phyloP scores from a whole-genome alignment of 1,139 yeast species.

The Blastobotrys buckinghamii region DNA sequence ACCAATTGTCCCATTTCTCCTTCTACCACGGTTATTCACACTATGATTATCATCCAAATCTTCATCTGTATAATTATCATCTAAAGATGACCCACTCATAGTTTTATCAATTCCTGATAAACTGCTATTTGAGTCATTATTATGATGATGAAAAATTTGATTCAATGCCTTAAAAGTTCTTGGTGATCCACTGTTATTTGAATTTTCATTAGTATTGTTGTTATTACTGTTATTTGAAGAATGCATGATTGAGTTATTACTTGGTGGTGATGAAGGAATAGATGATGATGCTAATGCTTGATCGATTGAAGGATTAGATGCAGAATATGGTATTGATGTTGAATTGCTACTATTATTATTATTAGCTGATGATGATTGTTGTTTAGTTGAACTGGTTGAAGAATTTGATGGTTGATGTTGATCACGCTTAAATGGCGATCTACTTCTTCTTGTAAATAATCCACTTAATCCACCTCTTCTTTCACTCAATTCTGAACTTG shows the following conservation, averaged over 20 bases:
- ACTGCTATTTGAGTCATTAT: slow-evolving; percentile 24
- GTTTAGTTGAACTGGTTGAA: not conserved
- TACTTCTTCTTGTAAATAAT: slow-evolving; percentile 4
- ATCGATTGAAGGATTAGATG: slow-evolving; percentile 21
- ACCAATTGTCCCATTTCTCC: slow-evolving; percentile 12
- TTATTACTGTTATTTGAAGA: not conserved
- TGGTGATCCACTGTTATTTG: slow-evolving; percentile 3
- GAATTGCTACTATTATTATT: too few relatives aligned
- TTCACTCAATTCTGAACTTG: slow-evolving; percentile 7
- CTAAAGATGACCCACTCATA: slow-evolving; percentile 18
- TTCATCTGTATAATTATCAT: slow-evolving; percentile 3
- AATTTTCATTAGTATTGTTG: not conserved
- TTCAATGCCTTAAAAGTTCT: not conserved
- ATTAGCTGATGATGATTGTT: not conserved
- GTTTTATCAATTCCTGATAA: slow-evolving; percentile 17
- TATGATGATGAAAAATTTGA: slow-evolving; percentile 12
- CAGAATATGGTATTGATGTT: not conserved
- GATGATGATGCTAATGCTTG: slow-evolving; percentile 21
- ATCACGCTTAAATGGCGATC: slow-evolving; percentile 6
- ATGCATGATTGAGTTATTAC: too few relatives aligned
- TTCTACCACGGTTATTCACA: slow-evolving; percentile 13
- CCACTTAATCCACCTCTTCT: slow-evolving; percentile 8
- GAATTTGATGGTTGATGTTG: not conserved
- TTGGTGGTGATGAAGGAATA: slow-evolving; percentile 5
- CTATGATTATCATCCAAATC: slow-evolving; percentile 8